These are phyloP conservation scores for Vararia minispora DNA, from an alignment of 768 basidiomycete genomes.

Conservation along the genomic window DNA sequence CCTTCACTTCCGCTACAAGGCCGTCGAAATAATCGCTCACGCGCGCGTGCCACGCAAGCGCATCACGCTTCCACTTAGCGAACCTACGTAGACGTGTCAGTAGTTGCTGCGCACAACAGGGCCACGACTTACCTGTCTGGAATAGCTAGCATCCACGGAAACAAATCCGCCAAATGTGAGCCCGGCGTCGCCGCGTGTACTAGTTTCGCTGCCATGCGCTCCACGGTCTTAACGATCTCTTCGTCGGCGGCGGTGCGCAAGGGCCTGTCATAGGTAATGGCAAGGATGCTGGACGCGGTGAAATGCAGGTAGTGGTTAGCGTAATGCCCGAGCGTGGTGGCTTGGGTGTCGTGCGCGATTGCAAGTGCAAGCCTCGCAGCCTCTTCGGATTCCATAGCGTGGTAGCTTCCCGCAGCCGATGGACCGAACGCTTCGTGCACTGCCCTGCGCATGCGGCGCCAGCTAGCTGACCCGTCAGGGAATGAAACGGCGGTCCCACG, in stretches of 20 bases:
- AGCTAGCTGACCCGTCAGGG: too few relatives aligned
- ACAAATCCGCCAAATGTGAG: constrained; percentile 4
- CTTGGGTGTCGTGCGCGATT: too few relatives aligned
- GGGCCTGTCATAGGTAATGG: constrained; percentile 1
- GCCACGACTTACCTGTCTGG: constrained; percentile 5
- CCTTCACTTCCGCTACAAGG: background rate
- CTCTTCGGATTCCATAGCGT: constrained; percentile 20
- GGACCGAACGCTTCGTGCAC: constrained; percentile 24
- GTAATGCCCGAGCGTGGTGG: background rate
- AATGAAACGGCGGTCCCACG: background rate
- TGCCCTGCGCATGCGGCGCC: constrained; percentile 24
- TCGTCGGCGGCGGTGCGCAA: background rate
- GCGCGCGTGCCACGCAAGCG: background rate
- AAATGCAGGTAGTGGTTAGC: background rate
- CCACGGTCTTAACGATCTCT: background rate
- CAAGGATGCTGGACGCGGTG: background rate
- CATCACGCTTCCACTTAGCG: constrained; percentile 6
- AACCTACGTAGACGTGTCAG: background rate
- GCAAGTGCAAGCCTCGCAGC: constrained; percentile 21
- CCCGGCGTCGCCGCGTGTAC: constrained; percentile 1
- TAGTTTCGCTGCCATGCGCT: background rate
- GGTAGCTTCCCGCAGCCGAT: constrained; percentile 14
- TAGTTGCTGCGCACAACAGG: too few relatives aligned
- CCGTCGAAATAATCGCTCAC: constrained; percentile 1
- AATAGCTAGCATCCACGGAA: constrained; percentile 5